A percentile compares a stretch with the other conserved stretches of the same genome.
These are phyloP conservation scores for Colletotrichum agaves DNA, from an alignment of 2,329 filamentous ascomycete species.

Conservation along the genomic window DNA sequence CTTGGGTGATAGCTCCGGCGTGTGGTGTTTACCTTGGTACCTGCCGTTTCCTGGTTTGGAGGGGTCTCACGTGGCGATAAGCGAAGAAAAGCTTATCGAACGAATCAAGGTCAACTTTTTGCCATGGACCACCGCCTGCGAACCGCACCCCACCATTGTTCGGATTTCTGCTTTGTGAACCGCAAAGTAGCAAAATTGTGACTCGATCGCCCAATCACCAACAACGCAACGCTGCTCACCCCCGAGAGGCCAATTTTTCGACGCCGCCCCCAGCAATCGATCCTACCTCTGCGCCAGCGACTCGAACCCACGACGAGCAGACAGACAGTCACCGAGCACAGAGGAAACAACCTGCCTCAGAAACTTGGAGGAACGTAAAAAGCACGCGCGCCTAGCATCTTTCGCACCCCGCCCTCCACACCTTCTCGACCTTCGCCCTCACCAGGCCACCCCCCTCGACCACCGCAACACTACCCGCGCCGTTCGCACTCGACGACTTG, in stretches of 20 bases:
- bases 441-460: slow-evolving; percentile 12
- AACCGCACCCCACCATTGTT: slow-evolving; percentile 54
- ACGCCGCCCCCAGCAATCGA: slow-evolving; percentile 27
- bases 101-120: slow-evolving; percentile 41
- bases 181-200: slow-evolving; percentile 58
- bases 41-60: slow-evolving; percentile 2
- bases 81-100: slow-evolving; percentile 28
- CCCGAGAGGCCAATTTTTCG: slow-evolving; percentile 13
- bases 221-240: slow-evolving; percentile 35
- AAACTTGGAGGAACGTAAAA: slow-evolving; percentile 26
- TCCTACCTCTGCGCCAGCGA: slow-evolving; percentile 7
- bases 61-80: slow-evolving; percentile 38
- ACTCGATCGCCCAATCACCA: slow-evolving; percentile 46
- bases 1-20: slow-evolving; percentile 24
- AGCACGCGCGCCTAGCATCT: slow-evolving; percentile 37
- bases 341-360: slow-evolving; percentile 28
- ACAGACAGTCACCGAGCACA: slow-evolving; percentile 28
- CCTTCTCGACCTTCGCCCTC: slow-evolving; percentile 37
- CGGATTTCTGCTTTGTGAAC: slow-evolving; percentile 41
- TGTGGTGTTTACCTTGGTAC: slow-evolving; percentile 32
- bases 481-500: slow-evolving; percentile 35
- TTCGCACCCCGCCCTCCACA: slow-evolving; percentile 45
- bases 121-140: slow-evolving; percentile 46
- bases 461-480: slow-evolving; percentile 34
- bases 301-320: slow-evolving; percentile 22